Base-by-base conservation (phyloP, 192 early-diverging fungal species). In the Umbelopsis ramanniana region DNA sequence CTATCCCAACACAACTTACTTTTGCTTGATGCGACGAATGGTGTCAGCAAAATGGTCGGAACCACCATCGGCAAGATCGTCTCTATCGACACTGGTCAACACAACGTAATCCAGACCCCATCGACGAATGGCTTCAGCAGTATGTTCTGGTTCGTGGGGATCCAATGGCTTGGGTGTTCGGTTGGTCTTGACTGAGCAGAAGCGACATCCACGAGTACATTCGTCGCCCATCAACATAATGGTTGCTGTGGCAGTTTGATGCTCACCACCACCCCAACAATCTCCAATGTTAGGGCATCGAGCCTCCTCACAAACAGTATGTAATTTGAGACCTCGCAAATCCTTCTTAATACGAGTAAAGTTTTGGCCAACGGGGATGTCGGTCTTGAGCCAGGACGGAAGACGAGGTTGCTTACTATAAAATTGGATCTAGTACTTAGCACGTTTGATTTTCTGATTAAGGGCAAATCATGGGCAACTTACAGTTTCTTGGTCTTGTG, bases 181-280 rank as follows among this genome's bases (percentile, higher is more conserved):
- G 82, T 89, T 96, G 50, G 97, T 99, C 83, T 99, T 99, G 40
- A 99, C 97, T 17, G 96, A 94, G 74, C 97, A 99, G 87, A 99
- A 99, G 50, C 97, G 85, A 82, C 97, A 99, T 0, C 96, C 97
- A 68, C 97, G 89, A 6, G 97, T 99, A 82, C 97, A 99, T 78
- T 95, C 94, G 75, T 96, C 95, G 67, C 97, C 97, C 95, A 99
- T 97, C 74, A 98, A 86, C 94, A 97, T 99, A 69, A 99, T 97
- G 9, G 97, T 99, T 0, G 97, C 97, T 3, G 97, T 99, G 3
- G 97, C 96, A 22, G 95, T 97, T 47, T 92, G 87, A 77, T 94
- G 90, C 79, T 97, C 94, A 69, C 95, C 95, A 8, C 78, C 96
- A 70, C 96, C 96, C 97, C 97, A 99, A 85, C 97, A 99, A 78